phyloP scores from a whole-genome alignment of 257 asterid genomes.

The Primulina huaijiensis region DNA sequence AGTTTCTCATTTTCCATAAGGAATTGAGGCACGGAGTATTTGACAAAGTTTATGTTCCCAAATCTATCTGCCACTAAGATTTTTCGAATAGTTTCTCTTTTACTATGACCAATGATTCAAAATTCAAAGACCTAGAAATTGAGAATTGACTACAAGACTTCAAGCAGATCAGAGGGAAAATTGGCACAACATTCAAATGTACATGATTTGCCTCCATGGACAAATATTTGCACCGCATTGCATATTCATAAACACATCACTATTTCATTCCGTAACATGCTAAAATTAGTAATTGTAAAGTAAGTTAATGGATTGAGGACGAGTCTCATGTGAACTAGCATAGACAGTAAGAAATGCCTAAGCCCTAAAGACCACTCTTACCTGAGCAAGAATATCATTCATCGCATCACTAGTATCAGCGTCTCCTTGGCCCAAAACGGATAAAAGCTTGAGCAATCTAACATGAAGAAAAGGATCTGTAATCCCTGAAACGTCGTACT shows the following conservation, averaged over 20 bases:
- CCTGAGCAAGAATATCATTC: slow-evolving; percentile 99
- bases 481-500: slow-evolving; percentile 90
- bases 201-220: neutral
- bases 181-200: neutral
- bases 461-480: slow-evolving; percentile 93
- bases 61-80: neutral
- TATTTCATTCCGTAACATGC: too few relatives aligned
- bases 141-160: slow-evolving; percentile 1
- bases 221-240: neutral
- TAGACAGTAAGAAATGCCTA: neutral
- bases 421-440: slow-evolving; percentile 87
- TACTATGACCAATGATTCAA: neutral
- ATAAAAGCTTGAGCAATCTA: slow-evolving; percentile 77
- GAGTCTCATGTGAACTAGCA: neutral
- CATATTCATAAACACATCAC: too few relatives aligned
- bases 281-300: neutral
- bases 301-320: neutral
- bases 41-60: neutral
- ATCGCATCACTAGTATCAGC: slow-evolving; percentile 90
- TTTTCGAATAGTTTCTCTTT: neutral
- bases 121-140: neutral
- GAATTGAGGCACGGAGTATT: neutral
- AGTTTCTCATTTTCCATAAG: slow-evolving; percentile 1
- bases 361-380: slow-evolving; percentile 27
- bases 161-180: neutral